A percentile compares a stretch with the other conserved stretches of the same genome.
phyloP scores from a whole-genome alignment of 2,329 filamentous ascomycete genomes.

The Colletotrichum eleusines region DNA sequence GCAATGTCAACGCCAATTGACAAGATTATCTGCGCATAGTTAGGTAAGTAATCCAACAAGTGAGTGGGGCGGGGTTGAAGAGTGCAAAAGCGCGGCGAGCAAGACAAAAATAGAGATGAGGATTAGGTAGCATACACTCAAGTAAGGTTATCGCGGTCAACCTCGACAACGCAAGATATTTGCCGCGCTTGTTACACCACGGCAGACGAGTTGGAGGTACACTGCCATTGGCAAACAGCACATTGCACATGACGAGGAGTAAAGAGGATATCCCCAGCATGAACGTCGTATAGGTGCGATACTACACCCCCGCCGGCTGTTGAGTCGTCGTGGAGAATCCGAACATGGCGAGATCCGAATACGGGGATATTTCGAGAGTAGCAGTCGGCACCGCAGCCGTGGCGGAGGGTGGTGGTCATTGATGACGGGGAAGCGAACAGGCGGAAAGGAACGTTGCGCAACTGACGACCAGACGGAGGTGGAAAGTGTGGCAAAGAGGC shows the following conservation, averaged over 20 bases:
- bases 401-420: background rate
- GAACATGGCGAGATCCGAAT: conserved; percentile 4
- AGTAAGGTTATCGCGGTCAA: conserved; percentile 19
- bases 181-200: background rate
- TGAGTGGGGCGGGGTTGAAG: too few relatives aligned
- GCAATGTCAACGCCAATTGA: conserved; percentile 5
- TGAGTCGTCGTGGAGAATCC: conserved; percentile 4
- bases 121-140: conserved; percentile 9
- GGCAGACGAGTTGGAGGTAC: background rate
- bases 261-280: background rate
- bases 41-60: background rate
- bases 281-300: background rate
- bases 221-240: conserved; percentile 9
- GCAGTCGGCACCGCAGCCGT: background rate
- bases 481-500: background rate
- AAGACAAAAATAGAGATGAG: background rate
- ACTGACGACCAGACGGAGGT: background rate
- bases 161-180: background rate
- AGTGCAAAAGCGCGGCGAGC: background rate
- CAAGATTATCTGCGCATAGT: background rate
- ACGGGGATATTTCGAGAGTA: background rate
- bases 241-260: conserved; percentile 9
- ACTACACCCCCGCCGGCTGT: conserved; percentile 8
- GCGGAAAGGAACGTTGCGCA: background rate
- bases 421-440: too few relatives aligned